Percentiles rank a stretch among this genome's conserved stretches.
phyloP scores from a whole-genome alignment of 345 rosid species.

The Ricinus communis region DNA sequence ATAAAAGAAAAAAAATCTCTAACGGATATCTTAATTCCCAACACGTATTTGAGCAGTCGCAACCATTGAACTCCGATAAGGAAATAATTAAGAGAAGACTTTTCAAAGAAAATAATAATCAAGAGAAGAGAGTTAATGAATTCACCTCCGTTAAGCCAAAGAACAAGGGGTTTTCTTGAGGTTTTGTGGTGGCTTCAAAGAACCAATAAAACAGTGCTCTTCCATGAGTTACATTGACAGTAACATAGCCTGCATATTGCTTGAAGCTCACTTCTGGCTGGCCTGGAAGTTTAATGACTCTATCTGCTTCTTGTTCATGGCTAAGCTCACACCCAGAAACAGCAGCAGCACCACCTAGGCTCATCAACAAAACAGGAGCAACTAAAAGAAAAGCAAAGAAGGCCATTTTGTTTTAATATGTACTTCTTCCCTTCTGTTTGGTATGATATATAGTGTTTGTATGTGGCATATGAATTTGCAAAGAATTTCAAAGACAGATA shows the following conservation, averaged over 20 bases:
- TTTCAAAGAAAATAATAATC: too few relatives aligned
- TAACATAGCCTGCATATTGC: slow-evolving; percentile 85
- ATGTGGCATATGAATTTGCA: background rate
- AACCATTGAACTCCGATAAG: too few relatives aligned
- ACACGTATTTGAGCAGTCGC: too few relatives aligned
- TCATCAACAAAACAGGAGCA: background rate
- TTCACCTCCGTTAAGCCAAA: slow-evolving; percentile 89
- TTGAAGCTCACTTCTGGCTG: slow-evolving; percentile 61
- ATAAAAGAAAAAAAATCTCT: too few relatives aligned
- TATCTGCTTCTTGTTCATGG: slow-evolving; percentile 54
- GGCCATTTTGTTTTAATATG: too few relatives aligned
- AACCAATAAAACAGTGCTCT: slow-evolving; percentile 87
- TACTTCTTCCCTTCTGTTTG: too few relatives aligned
- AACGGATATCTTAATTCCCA: too few relatives aligned
- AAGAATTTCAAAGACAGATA: slow-evolving; percentile 21
- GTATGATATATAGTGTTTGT: too few relatives aligned
- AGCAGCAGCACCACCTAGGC: too few relatives aligned
- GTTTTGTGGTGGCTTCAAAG: slow-evolving; percentile 54
- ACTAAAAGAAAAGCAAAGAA: too few relatives aligned
- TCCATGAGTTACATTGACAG: slow-evolving; percentile 66
- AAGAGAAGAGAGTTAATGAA: background rate
- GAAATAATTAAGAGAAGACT: too few relatives aligned
- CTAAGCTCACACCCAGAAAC: slow-evolving; percentile 10
- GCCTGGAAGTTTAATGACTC: slow-evolving; percentile 57
- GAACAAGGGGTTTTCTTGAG: slow-evolving; percentile 56